phyloP scores from a whole-genome alignment of 352 stramenopile species.

The Phytophthora sansomeana region DNA sequence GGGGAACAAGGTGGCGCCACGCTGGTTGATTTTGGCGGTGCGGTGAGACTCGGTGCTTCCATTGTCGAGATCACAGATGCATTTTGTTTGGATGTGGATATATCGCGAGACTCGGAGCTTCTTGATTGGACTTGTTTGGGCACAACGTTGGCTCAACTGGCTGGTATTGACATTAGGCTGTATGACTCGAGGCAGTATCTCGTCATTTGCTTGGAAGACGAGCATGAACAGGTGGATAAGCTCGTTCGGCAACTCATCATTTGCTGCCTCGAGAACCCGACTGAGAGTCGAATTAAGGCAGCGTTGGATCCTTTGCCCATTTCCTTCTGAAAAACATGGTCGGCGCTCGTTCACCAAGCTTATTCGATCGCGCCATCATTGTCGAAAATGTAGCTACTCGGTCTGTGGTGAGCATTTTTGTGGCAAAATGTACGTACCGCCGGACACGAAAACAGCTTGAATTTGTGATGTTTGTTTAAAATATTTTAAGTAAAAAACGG shows the following conservation, averaged over 20 bases:
- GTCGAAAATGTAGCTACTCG: too few species aligned
- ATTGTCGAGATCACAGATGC: background rate
- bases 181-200: background rate
- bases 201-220: background rate
- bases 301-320: background rate
- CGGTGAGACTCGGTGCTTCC: background rate
- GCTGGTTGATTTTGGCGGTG: slow-evolving; percentile 5
- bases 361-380: background rate
- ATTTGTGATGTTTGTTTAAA: background rate
- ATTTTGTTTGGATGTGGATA: slow-evolving; percentile 7
- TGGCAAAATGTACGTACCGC: background rate
- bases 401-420: background rate
- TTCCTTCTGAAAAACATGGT: background rate
- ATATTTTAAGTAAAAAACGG: background rate
- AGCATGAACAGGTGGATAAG: background rate
- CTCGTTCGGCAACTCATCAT: background rate
- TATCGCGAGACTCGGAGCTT: background rate
- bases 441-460: background rate
- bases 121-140: slow-evolving; percentile 14
- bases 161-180: slow-evolving; percentile 1
- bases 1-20: slow-evolving; percentile 10
- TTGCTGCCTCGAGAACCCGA: background rate
- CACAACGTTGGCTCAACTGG: slow-evolving; percentile 9
- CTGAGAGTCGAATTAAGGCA: background rate
- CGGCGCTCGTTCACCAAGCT: background rate